Base-by-base conservation (phyloP, 2,329 filamentous ascomycete species). In the Dothideomycetes sp. region DNA sequence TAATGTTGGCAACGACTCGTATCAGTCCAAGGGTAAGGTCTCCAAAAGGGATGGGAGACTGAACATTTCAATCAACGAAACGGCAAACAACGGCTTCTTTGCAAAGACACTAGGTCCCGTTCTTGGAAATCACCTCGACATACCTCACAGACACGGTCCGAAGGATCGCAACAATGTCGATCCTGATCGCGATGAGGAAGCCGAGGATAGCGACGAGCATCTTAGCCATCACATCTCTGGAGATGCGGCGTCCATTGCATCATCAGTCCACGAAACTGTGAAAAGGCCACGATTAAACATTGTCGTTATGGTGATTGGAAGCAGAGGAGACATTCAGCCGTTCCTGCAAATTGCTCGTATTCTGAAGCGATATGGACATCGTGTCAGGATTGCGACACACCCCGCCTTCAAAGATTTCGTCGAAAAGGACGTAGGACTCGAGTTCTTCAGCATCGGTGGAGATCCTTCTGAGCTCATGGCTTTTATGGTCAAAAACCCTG, bases 401-500 rank as follows among this genome's bases (percentile, higher is more conserved):
- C 81, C 82, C 1, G 77, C 77, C 0, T 89, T 89, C 57, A 77
- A 77, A 33, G 74, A 84, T 0, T 86, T 88, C 51, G 75, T 89
- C 1, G 73, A 84, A 51, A 71, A 80, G 34, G 80, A 86, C 47
- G 78, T 64, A 11, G 80, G 78, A 0, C 68, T 89, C 0, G 84
- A 89, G 51, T 89, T 89, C 62, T 89, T 88, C 60, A 80, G 76
- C 2, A 75, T 88, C 2, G 84, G 84, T 1, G 84, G 84, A 2
- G 79, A 89, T 51, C 84, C 84, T 2, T 76, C 80, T 0, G 82
- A 88, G 58, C 66, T 91, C 1, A 89, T 89, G 84, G 80, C 82
- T 0, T 89, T 87, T 58, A 89, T 91, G 84, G 82, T 88, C 23
- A 86, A 86, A 63, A 87, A 89, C 52, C 82, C 70, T 1, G 82